Conservation (phyloP, 495 filamentous ascomycete genomes). For the Chaetomium fimeti region DNA sequence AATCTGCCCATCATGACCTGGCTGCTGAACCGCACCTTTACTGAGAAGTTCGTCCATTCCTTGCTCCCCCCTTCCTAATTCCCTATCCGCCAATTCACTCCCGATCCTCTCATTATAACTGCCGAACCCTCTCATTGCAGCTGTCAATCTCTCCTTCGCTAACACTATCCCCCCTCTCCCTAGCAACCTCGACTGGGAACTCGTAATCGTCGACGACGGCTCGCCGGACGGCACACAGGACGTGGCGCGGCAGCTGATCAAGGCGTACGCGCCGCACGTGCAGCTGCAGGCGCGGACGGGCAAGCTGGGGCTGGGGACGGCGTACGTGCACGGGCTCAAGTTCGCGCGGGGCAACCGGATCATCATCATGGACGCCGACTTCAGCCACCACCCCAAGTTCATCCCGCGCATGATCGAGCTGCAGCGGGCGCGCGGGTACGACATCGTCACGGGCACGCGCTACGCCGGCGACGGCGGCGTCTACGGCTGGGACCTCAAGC, state of each 20-base stretch:
- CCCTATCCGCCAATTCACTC: neutral
- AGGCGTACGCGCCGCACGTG: slow-evolving; percentile 75
- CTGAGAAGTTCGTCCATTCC: slow-evolving; percentile 61
- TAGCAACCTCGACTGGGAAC: slow-evolving; percentile 94
- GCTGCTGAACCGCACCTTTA: slow-evolving; percentile 88
- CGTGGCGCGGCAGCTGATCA: slow-evolving; percentile 83
- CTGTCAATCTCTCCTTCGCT: neutral
- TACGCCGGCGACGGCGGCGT: slow-evolving; percentile 91
- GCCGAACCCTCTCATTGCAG: too few relatives aligned
- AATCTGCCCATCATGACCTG: slow-evolving; percentile 96
- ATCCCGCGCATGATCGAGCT: slow-evolving; percentile 81
- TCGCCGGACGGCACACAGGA: slow-evolving; percentile 94
- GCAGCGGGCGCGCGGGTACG: slow-evolving; percentile 70
- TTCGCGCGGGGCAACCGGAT: slow-evolving; percentile 88
- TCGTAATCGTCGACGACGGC: slow-evolving; percentile 96
- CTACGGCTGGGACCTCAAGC: slow-evolving; percentile 95
- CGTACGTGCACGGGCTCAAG: slow-evolving; percentile 91
- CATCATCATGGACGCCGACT: slow-evolving; percentile 99
- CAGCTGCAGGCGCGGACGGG: slow-evolving; percentile 81
- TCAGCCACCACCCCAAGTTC: slow-evolving; percentile 97
- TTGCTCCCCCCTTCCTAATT: neutral
- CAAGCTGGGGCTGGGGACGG: slow-evolving; percentile 94
- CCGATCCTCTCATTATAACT: too few relatives aligned
- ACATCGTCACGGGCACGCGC: slow-evolving; percentile 94
- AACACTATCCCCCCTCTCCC: neutral